These are phyloP conservation scores for Globisporangium cystogenes DNA, from an alignment of 352 stramenopile species.

Conservation along the genomic window DNA sequence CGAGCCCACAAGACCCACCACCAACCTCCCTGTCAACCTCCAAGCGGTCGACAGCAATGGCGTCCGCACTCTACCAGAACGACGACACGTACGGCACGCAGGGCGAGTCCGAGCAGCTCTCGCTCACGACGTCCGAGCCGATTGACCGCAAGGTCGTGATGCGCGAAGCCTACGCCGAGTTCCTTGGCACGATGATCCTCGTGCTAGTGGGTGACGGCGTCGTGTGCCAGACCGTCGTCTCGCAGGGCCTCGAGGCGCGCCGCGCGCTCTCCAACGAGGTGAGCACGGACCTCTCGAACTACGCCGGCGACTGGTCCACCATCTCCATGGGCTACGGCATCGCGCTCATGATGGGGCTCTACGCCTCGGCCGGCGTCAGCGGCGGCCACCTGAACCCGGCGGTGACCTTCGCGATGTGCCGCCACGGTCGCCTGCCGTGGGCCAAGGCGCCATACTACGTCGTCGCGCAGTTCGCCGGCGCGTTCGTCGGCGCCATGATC, in stretches of 20 bases:
- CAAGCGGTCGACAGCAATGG: constrained; percentile 12
- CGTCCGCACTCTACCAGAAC: constrained; percentile 25
- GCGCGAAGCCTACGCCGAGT: constrained; percentile 35
- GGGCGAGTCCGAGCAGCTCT: constrained; percentile 37
- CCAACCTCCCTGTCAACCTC: not conserved
- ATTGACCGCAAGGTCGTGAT: constrained; percentile 26
- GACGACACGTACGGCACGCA: constrained; percentile 16
- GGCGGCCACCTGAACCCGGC: constrained; percentile 68
- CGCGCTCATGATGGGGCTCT: constrained; percentile 63
- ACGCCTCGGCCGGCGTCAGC: constrained; percentile 58
- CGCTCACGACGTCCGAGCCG: constrained; percentile 36
- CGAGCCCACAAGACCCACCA: not conserved
- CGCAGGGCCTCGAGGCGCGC: constrained; percentile 49
- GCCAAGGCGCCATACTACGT: constrained; percentile 65
- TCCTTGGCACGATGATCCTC: constrained; percentile 57
- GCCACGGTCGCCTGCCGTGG: constrained; percentile 53
- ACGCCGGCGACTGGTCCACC: constrained; percentile 63
- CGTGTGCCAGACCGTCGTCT: constrained; percentile 54
- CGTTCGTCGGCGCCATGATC: constrained; percentile 56
- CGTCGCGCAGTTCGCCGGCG: constrained; percentile 45
- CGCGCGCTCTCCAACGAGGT: constrained; percentile 42
- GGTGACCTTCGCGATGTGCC: constrained; percentile 61
- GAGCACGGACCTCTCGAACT: constrained; percentile 38
- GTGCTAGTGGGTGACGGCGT: constrained; percentile 51
- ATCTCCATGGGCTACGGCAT: constrained; percentile 71